Base-by-base conservation (phyloP, 345 rosid genomes). In the Eutrema heterophyllum region DNA sequence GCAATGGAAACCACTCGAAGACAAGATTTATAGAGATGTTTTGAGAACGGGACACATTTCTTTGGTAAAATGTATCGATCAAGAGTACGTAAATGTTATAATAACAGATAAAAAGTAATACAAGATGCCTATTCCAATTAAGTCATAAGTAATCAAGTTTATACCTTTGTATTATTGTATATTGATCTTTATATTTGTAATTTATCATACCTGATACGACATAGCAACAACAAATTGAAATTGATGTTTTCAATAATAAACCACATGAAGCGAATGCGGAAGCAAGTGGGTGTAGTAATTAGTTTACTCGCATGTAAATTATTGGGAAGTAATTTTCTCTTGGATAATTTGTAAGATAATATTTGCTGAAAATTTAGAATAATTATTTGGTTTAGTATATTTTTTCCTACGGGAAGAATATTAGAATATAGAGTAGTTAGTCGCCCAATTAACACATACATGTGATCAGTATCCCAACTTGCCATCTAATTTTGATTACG, bases 51-150 rank as follows among this genome's bases (percentile, higher is more conserved):
- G 27, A 70, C 40, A 59, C 18, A 5, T 4, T 50, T 27, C 4
- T 61, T 46, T n/a, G 68, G 62, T 71, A 39, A 51, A 71, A 51
- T 51, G 61, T 71, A 60, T 49, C 59, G 27, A 60, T 71, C 59
- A 48, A n/a, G 14, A 35, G 57, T 35, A 33, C 64, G 44, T 21
- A 51, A 14, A 18, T 56, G 46, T 46, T 58, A 21, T 5, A 21
- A 24, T 46, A 57, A 33, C 27, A 70, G 35, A 2, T 49, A 46
- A n/a, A 35, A 2, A 14, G 35, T 46, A 35, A 9, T 33, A 56
- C n/a, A 69, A 33, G 45, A 45, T 57, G 55, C 7, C 33, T 32
- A 56, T 5, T 55, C 21, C 43, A 43, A 30, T 26, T 9, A 7
- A 26, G 14, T 18, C 63, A 54, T 30, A 41, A 41, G 14, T 54